Conservation (phyloP, 2,329 filamentous ascomycete genomes). For the Rutstroemia sp. region DNA sequence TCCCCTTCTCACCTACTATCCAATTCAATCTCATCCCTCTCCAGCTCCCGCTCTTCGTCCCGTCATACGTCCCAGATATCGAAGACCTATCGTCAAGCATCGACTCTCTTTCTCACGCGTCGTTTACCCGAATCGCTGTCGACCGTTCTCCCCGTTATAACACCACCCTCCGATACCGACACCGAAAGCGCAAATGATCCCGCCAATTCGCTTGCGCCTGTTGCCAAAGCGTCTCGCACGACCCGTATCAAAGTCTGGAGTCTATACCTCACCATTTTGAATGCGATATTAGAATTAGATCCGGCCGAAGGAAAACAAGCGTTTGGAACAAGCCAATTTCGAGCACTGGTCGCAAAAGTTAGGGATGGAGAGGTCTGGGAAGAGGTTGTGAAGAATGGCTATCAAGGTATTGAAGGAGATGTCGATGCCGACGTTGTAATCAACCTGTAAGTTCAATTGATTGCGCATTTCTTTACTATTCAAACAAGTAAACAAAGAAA, state of each 20-base stretch:
- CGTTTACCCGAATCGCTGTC: conserved; percentile 84
- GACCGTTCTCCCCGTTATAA: conserved; percentile 76
- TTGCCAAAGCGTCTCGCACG: conserved; percentile 71
- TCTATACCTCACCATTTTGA: conserved; percentile 87
- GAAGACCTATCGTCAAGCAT: conserved; percentile 89
- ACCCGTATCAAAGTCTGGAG: conserved; percentile 96
- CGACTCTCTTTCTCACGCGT: conserved; percentile 89
- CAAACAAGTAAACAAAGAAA: conserved; percentile 3
- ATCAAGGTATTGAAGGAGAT: conserved; percentile 79
- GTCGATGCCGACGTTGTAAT: conserved; percentile 94
- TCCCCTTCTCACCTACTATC: conserved; percentile 52
- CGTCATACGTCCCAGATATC: conserved; percentile 69
- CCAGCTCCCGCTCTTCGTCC: conserved; percentile 46
- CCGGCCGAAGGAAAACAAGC: conserved; percentile 82
- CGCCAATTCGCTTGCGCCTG: conserved; percentile 42
- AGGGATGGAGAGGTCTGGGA: conserved; percentile 93
- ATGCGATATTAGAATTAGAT: conserved; percentile 83
- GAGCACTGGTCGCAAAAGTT: conserved; percentile 72
- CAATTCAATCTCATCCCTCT: conserved; percentile 63
- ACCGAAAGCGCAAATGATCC: conserved; percentile 32
- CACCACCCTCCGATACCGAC: conserved; percentile 33
- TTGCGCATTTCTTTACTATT: conserved; percentile 6
- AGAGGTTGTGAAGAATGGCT: conserved; percentile 79
- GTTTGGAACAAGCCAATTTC: conserved; percentile 83
- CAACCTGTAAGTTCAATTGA: conserved; percentile 54